Base-by-base conservation (phyloP, 352 stramenopile genomes). In the Phytophthora litchii region DNA sequence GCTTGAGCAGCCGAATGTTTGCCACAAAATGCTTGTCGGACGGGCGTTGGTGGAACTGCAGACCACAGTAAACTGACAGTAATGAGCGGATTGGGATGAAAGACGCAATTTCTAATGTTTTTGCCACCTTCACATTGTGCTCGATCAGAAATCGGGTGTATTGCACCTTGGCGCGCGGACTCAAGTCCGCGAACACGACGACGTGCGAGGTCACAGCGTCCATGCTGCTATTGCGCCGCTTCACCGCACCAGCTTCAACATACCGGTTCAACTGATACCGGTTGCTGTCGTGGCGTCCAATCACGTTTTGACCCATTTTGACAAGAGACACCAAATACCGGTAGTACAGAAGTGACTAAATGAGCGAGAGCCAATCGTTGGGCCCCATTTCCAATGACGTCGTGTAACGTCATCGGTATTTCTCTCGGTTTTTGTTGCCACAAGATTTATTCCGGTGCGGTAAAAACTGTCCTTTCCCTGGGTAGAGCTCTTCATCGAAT, bases 61-160 rank as follows among this genome's bases (percentile, higher is more conserved):
- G 10, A 5, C 25, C n/a, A n/a, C n/a, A 17, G n/a, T 3, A 17
- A 13, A 58, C 25, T 12, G 8, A 19, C 20, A 12, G 31, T 3
- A 16, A 16, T 51, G 36, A 54, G 38, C 17, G 14, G 13, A 38
- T 7, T 32, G 13, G 42, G 35, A 10, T 21, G 4, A 54, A 32
- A 8, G 6, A 16, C 23, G 1, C 25, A 44, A 31, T 29, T 35
- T 3, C 23, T 47, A 34, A 36, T 4, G 29, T 1, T 14, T 3
- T 10, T 12, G 44, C 17, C 34, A 89, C 83, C 67, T 87, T 71
- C 10, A 89, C 68, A 21, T 88, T 56, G 51, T 88, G 70, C 31
- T 89, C 78, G 1, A 92, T 57, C 31, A 92, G 61, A 20, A 92
- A 89, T 13, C 74, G 78, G 12, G 83, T 84, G 70, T 92, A 92